A percentile compares a stretch with the other conserved stretches of the same genome.
phyloP scores from a whole-genome alignment of 352 stramenopile genomes.

The Elongisporangium undulatum region DNA sequence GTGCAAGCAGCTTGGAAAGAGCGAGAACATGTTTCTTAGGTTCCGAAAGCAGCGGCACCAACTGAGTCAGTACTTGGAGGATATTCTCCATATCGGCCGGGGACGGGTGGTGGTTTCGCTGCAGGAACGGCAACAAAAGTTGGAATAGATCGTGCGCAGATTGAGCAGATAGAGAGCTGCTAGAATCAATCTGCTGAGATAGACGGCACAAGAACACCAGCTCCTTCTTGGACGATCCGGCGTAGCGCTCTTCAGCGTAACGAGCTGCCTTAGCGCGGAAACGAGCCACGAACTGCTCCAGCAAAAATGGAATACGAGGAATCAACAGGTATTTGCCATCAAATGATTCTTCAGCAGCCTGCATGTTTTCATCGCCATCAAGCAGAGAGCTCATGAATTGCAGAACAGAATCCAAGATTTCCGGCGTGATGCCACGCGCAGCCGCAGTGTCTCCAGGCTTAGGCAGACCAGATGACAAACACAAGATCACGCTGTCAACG shows the following conservation, averaged over 20 bases:
- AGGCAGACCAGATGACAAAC: slow-evolving; percentile 53
- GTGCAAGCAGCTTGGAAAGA: slow-evolving; percentile 72
- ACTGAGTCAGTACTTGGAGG: slow-evolving; percentile 58
- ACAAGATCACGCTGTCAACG: slow-evolving; percentile 54
- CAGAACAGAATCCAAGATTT: slow-evolving; percentile 67
- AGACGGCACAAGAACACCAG: slow-evolving; percentile 77
- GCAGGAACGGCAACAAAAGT: slow-evolving; percentile 77
- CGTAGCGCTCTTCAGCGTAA: slow-evolving; percentile 69
- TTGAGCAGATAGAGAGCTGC: slow-evolving; percentile 6
- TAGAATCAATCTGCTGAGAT: slow-evolving; percentile 52
- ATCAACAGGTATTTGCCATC: slow-evolving; percentile 36
- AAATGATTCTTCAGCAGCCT: slow-evolving; percentile 7
- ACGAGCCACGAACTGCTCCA: slow-evolving; percentile 74
- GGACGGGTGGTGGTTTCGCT: slow-evolving; percentile 77
- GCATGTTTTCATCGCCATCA: slow-evolving; percentile 54
- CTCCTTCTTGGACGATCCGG: slow-evolving; percentile 78
- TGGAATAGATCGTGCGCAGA: slow-evolving; percentile 79
- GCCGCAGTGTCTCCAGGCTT: slow-evolving; percentile 14
- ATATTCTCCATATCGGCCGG: slow-evolving; percentile 79
- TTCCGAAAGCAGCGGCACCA: slow-evolving; percentile 72
- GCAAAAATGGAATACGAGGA: slow-evolving; percentile 71
- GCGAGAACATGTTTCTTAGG: slow-evolving; percentile 71
- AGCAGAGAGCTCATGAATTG: slow-evolving; percentile 77
- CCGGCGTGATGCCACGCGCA: slow-evolving; percentile 46
- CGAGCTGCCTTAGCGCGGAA: slow-evolving; percentile 80